Evolutionary conservation across 106 monocot species (phyloP), one percentile per base, ranked within the genome.

Genomic region (Phalaenopsis aphrodite): DNA sequence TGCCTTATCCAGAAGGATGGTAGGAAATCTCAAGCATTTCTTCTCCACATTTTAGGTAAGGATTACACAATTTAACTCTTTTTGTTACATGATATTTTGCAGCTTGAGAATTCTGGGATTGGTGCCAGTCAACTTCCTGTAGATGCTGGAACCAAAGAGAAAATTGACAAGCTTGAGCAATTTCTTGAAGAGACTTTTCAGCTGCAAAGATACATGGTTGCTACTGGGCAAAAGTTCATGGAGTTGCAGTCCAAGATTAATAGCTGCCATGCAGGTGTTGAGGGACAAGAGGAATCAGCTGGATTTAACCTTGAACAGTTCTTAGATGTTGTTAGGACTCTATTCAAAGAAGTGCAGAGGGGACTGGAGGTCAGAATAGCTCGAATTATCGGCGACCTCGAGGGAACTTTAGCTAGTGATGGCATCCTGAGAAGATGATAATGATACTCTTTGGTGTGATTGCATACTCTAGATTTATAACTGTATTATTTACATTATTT

Each of bases 171-270:
- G 39, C 90, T 94, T 0, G 85, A 84, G 66, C 38, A 38, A 21
- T 91, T 94, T 48, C 91, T 98, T 3, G 94, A 91, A 75, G 97
- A 98, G 67, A 85, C 97, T 48, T 98, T 98, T 83, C 89, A 89
- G 69, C 79, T 98, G 64, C 94, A 97, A 46, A 87, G 94, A 56
- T 88, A 88, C 30, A 82, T 92, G 86, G 97, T 98, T 41, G 94
- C 92, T 23, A 92, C 92, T 21, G 97, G 92, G 1, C 97, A 98
- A 85, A 98, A 88, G 78, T 75, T 94, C 80, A 81, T 83, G 81
- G 94, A 94, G 81, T 64, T 92, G 17, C 87, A 98, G 41, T 84
- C 88, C 41, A 89, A 75, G 84, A 89, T 94, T 2, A 58, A 78
- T n/a, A 78, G 86, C 67, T 78, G 85, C 58, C 66, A 78, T 76